Percentiles rank a stretch among this genome's conserved stretches.
Conservation (phyloP, 1,284 basidiomycete genomes). For the Ganoderma leucocontextum region DNA sequence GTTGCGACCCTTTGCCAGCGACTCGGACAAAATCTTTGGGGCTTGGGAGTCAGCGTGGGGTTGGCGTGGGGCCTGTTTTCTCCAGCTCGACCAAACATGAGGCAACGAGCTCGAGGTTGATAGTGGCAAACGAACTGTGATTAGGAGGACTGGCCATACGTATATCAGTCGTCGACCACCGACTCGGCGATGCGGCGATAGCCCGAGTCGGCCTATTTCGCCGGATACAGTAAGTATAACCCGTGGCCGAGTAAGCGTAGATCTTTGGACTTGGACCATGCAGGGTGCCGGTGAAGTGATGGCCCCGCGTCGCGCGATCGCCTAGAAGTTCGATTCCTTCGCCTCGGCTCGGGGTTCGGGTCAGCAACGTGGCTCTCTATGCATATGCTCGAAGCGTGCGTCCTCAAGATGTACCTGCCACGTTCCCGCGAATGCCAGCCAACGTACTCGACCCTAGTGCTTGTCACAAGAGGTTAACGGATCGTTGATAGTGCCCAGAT, state of each 20-base stretch:
- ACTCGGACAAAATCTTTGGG: neutral
- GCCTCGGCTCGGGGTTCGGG: neutral
- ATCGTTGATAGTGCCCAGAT: neutral
- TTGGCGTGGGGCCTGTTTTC: neutral
- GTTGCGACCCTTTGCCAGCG: neutral
- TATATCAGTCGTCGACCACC: neutral
- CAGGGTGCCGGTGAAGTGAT: neutral
- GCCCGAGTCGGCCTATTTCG: neutral
- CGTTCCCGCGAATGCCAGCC: neutral
- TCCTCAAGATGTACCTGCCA: neutral
- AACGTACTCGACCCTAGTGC: neutral
- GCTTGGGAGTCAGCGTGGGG: neutral
- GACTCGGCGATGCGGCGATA: neutral
- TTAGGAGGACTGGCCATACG: neutral
- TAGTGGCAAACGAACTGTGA: conserved; percentile 1
- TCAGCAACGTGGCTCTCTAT: neutral
- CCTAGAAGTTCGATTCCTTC: neutral
- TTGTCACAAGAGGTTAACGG: neutral
- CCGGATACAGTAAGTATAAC: neutral
- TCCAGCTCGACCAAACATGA: neutral
- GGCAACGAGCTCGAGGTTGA: neutral
- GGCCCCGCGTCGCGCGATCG: neutral
- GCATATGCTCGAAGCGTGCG: neutral
- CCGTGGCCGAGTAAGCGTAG: neutral
- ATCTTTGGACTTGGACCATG: neutral